Conservation (phyloP, 768 basidiomycete genomes). For the Lactifluus subvellereus region DNA sequence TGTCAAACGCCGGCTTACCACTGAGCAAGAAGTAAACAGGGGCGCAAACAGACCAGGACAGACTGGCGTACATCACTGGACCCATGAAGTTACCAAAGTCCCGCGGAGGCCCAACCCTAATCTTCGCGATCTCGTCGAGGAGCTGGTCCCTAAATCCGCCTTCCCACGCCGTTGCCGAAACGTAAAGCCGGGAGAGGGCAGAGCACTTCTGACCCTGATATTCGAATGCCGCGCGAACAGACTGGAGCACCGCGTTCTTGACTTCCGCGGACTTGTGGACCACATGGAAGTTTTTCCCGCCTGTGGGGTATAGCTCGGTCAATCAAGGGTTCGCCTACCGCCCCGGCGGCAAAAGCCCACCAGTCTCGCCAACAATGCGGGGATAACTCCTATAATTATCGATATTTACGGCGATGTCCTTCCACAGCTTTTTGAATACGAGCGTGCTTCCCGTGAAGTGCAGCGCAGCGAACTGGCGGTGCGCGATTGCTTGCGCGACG, state of each 20-base stretch:
- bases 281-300: constrained; percentile 98
- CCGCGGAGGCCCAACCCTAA: constrained; percentile 72
- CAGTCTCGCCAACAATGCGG: constrained; percentile 95
- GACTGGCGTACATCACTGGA: constrained; percentile 75
- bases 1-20: constrained; percentile 83
- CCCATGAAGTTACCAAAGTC: constrained; percentile 89
- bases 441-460: constrained; percentile 97
- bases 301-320: constrained; percentile 21
- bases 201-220: constrained; percentile 99
- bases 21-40: constrained; percentile 34
- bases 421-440: constrained; percentile 95
- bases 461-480: constrained; percentile 76
- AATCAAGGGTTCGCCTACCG: not conserved
- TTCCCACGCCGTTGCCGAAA: constrained; percentile 82
- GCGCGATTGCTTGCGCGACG: constrained; percentile 75
- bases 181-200: constrained; percentile 86
- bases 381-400: constrained; percentile 88
- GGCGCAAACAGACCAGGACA: not conserved
- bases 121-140: constrained; percentile 68
- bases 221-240: constrained; percentile 85
- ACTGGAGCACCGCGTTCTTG: constrained; percentile 84
- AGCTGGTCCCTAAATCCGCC: constrained; percentile 80
- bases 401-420: constrained; percentile 84
- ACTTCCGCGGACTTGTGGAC: constrained; percentile 85
- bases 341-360: constrained; percentile 20